A percentile compares a stretch with the other conserved stretches of the same genome.
phyloP scores from a whole-genome alignment of 2,329 filamentous ascomycete genomes.

The Aspergillus sp. region DNA sequence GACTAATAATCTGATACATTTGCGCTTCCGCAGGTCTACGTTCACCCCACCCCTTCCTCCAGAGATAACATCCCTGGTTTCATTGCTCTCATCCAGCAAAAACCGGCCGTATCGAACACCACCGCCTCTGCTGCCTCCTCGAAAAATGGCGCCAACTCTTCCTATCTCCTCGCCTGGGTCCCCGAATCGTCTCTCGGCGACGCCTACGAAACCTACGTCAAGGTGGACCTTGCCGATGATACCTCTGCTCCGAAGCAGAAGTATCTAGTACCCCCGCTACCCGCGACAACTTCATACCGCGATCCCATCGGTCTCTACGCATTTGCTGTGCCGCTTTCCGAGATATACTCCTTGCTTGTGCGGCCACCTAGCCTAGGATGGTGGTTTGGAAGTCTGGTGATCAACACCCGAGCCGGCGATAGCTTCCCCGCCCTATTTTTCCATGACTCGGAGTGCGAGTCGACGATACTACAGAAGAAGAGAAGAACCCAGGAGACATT shows the following conservation, averaged over 20 bases:
- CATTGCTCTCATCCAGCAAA: constrained; percentile 90
- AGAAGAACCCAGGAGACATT: constrained; percentile 79
- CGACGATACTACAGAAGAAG: constrained; percentile 91
- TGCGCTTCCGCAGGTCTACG: constrained; percentile 68
- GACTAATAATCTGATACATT: constrained; percentile 3
- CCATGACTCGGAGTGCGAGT: constrained; percentile 95
- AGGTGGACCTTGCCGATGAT: constrained; percentile 83
- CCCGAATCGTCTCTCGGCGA: constrained; percentile 87
- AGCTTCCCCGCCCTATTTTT: constrained; percentile 96
- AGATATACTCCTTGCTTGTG: constrained; percentile 87
- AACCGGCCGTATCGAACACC: constrained; percentile 45
- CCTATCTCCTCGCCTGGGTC: constrained; percentile 87
- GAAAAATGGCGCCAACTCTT: constrained; percentile 56
- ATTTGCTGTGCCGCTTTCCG: constrained; percentile 85
- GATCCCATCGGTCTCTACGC: constrained; percentile 76
- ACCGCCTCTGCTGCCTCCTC: constrained; percentile 45
- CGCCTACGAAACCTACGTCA: constrained; percentile 85
- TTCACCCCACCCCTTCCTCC: constrained; percentile 87
- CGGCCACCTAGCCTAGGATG: constrained; percentile 91
- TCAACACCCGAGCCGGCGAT: constrained; percentile 87
- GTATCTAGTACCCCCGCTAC: constrained; percentile 87
- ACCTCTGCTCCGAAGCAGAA: constrained; percentile 80
- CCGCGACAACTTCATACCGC: constrained; percentile 75
- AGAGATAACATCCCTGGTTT: constrained; percentile 97
- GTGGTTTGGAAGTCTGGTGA: constrained; percentile 96